Evolutionary conservation across 1,284 basidiomycete species (phyloP).

Genomic region (Malassezia pachydermatis): DNA sequence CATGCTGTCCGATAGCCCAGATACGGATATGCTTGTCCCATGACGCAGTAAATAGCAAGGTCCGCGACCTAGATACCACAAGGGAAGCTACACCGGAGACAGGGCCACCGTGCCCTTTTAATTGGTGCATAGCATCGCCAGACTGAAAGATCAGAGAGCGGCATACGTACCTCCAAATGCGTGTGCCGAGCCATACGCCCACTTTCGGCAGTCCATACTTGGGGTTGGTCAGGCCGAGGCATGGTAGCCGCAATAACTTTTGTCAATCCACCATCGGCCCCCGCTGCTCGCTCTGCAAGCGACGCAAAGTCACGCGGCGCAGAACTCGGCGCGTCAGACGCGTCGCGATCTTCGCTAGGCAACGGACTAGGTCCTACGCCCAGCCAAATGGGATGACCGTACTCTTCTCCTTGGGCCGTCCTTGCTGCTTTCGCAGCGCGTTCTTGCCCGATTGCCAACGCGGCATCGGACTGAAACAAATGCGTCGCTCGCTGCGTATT

Average conservation of each 20-base stretch:
- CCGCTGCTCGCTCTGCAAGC: constrained; percentile 13
- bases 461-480: constrained; percentile 23
- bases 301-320: background rate
- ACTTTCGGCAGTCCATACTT: constrained; percentile 17
- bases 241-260: constrained; percentile 13
- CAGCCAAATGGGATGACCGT: constrained; percentile 22
- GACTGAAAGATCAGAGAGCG: too few relatives aligned
- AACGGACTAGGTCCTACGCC: constrained; percentile 5
- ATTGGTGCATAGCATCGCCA: constrained; percentile 7
- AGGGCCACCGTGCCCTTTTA: constrained; percentile 17
- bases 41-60: constrained; percentile 15
- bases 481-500: constrained; percentile 8
- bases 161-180: too few relatives aligned
- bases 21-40: constrained; percentile 20
- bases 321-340: background rate
- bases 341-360: background rate
- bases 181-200: constrained; percentile 13
- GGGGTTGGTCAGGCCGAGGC: background rate
- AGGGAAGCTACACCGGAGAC: constrained; percentile 15
- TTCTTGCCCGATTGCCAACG: constrained; percentile 15
- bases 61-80: background rate
- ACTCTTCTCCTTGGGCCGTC: constrained; percentile 14
- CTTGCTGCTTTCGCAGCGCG: constrained; percentile 19
- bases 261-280: constrained; percentile 13
- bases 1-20: constrained; percentile 4